phyloP scores from a whole-genome alignment of 2,329 filamentous ascomycete genomes.

The Hymenoscyphus fructigenus region DNA sequence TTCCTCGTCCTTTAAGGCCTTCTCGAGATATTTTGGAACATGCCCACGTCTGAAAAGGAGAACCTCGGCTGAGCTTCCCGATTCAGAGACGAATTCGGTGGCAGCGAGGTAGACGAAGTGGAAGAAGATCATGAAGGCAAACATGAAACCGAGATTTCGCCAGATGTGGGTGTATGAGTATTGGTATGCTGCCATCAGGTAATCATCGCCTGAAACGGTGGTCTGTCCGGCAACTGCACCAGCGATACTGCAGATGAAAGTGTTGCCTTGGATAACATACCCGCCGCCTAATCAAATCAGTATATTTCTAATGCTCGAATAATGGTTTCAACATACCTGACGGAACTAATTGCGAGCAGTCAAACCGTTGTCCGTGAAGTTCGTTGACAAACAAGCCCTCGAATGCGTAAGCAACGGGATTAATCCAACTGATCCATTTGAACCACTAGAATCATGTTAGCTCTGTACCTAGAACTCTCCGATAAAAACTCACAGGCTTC shows the following conservation, averaged over 20 bases:
- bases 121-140: constrained; percentile 65
- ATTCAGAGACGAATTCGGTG: constrained; percentile 63
- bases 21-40: constrained; percentile 41
- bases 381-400: constrained; percentile 81
- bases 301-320: not conserved
- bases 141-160: constrained; percentile 65
- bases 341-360: constrained; percentile 48
- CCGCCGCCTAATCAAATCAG: not conserved
- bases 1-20: constrained; percentile 35
- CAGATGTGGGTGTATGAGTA: constrained; percentile 44
- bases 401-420: constrained; percentile 68
- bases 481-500: constrained; percentile 55
- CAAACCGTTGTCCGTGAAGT: constrained; percentile 55
- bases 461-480: constrained; percentile 52
- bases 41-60: constrained; percentile 69
- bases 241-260: constrained; percentile 54
- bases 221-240: constrained; percentile 54
- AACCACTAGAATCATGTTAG: constrained; percentile 64
- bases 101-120: constrained; percentile 59
- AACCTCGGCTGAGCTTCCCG: constrained; percentile 74
- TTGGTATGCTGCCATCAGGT: constrained; percentile 53
- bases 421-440: constrained; percentile 72
- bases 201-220: constrained; percentile 58
- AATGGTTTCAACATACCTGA: constrained; percentile 60
- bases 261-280: constrained; percentile 46